Evolutionary conservation across 441 rosid species (phyloP), one percentile per base, ranked within the genome.

Genomic region (Aquilaria agallochum): DNA sequence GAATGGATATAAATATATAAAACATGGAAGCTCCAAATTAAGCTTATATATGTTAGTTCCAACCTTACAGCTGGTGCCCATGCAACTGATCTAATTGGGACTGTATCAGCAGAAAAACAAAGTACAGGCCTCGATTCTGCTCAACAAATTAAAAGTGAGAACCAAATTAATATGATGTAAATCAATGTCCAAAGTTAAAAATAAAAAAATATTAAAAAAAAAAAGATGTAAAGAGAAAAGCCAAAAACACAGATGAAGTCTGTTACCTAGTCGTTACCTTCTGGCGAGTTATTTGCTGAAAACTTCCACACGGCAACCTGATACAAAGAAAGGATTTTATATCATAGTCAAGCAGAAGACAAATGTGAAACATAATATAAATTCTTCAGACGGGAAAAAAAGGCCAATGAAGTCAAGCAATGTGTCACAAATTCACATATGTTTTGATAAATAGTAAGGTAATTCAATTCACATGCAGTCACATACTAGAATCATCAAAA

Each of bases 261-360:
- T 52, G 48, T 66, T 46, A 9, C 9, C 15, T 12, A 52, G 42
- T 59, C 67, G 59, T 61, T 78, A 91, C 97, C 97, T 77, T 77
- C 80, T 31, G 76, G 71, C 71, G 81, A 51, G 68, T 66, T 74
- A 63, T 71, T 71, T 36, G 66, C 70, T 69, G 80, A 74, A 74
- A 92, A 95, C 73, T 92, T 95, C 99, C 98, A 92, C 69, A 95
- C 66, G 76, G 95, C 99, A 81, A 95, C 95, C 99, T 92, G 80
- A 72, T 34, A 51, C 9, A 50, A 34, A 15, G 15, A 52, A 48
- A 36, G 40, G 40, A 34, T 34, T 34, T 3, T 34, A 34, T 7
- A 34, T 4, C 40, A 34, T 34, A 7, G 6, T 1, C 40, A 34
- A 15, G 15, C 40, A 34, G 40, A 34, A 34, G 6, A 3, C 40